These are phyloP conservation scores for Hymenoscyphus repandus DNA, from an alignment of 2,329 filamentous ascomycete genomes.

Conservation along the genomic window DNA sequence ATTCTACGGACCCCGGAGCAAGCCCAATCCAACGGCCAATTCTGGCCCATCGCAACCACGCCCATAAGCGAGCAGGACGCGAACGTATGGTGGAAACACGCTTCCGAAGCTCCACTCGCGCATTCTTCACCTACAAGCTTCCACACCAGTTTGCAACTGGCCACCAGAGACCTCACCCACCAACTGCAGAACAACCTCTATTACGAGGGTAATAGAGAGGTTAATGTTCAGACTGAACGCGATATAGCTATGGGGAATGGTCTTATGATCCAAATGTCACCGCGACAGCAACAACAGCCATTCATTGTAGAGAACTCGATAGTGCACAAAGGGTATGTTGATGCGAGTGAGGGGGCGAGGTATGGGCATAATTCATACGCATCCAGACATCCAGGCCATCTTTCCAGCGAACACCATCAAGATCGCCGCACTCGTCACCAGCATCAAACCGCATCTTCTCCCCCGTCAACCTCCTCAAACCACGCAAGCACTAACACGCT, in stretches of 20 bases:
- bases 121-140: constrained; percentile 24
- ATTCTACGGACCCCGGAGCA: constrained; percentile 22
- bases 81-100: constrained; percentile 29
- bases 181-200: constrained; percentile 28
- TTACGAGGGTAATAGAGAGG: constrained; percentile 17
- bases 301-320: background rate
- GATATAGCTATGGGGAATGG: constrained; percentile 18
- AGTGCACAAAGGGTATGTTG: background rate
- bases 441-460: background rate
- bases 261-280: constrained; percentile 29
- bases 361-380: background rate
- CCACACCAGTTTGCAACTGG: constrained; percentile 24
- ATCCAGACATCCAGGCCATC: background rate
- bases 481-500: constrained; percentile 12
- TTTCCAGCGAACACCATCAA: constrained; percentile 8
- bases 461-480: background rate
- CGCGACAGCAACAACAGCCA: constrained; percentile 18
- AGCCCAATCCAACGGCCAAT: constrained; percentile 16
- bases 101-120: constrained; percentile 22
- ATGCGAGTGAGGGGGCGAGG: too few species aligned
- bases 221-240: background rate
- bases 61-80: constrained; percentile 12
- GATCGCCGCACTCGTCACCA: constrained; percentile 14
- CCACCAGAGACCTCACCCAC: constrained; percentile 25
- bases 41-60: constrained; percentile 22